These are phyloP conservation scores for Rhododendron simsii DNA, from an alignment of 148 eudicot genomes.

Conservation along the genomic window DNA sequence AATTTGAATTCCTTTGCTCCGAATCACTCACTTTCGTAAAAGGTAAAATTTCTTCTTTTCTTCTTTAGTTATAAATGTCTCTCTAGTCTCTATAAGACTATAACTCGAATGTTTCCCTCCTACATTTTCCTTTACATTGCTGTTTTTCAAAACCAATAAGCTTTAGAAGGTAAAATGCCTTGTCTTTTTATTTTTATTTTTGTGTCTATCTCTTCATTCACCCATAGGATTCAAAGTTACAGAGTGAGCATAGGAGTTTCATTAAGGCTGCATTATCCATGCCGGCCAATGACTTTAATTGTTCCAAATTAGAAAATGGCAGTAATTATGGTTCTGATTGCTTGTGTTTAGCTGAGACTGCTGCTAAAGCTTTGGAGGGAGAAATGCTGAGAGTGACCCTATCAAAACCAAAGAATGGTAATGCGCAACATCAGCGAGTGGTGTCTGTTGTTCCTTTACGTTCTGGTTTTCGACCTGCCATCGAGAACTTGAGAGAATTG, in stretches of 20 bases:
- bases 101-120: not conserved
- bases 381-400: constrained; percentile 73
- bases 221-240: not conserved
- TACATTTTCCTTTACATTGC: not conserved
- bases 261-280: not conserved
- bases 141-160: not conserved
- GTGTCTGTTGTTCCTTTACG: constrained; percentile 62
- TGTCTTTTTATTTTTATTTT: not conserved
- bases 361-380: constrained; percentile 62
- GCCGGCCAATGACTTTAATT: not conserved
- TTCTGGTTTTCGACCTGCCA: constrained; percentile 66
- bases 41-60: not conserved
- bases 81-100: not conserved
- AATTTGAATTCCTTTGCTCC: not conserved
- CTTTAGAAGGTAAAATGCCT: not conserved
- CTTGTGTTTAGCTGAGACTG: constrained; percentile 49
- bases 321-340: not conserved
- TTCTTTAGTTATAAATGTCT: not conserved
- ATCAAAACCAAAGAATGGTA: constrained; percentile 72
- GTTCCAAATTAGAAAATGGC: not conserved
- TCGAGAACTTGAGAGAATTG: constrained; percentile 46
- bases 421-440: constrained; percentile 76
- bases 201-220: not conserved
- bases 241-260: not conserved
- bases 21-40: not conserved